Base-by-base conservation (phyloP, 1,284 basidiomycete genomes). In the Rhodofomes roseus region DNA sequence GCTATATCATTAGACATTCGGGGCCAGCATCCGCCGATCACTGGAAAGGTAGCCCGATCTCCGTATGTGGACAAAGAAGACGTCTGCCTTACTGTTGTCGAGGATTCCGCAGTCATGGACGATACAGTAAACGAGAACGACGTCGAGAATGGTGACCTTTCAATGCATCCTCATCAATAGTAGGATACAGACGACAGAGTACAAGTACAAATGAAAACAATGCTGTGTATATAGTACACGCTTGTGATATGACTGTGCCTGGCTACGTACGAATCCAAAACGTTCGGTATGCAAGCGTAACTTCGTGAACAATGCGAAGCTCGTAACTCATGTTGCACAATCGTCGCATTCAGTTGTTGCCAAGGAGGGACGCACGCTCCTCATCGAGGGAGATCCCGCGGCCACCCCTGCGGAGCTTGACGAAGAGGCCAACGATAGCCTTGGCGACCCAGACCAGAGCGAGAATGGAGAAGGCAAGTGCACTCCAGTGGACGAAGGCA, bases 401-500 rank as follows among this genome's bases (percentile, higher is more conserved):
- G 34, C 79, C 76, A 58, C 77, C 77, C 40, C 79, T 75, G 63
- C 76, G 75, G 59, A 74, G 72, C 63, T 73, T 75, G 52, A 71
- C 65, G 65, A 75, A 76, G 53, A 86, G 66, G 27, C 87, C 85
- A 60, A 79, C 80, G 1, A 82, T 72, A 41, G 87, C 88, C 77
- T 95, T 93, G 71, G 87, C 69, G 55, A 97, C 90, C 78, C 90
- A 94, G 62, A 96, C 76, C 62, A 93, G 79, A 50, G 93, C 87
- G 62, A 98, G 81, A 69, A 96, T 83, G 70, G 95, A 85, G 73
- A 97, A 97, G 4, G 76, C 91, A 54, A 97, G 81, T 16, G 95
- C 85, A 37, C 84, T 82, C 95, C 94, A 97, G 78, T 95, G 93
- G 65, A 96, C 85, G 77, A 97, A 96, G 43, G 64, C 67, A 48